Evolutionary conservation across 2,329 filamentous ascomycete genomes (phyloP), one percentile per base, ranked within the genome.

Genomic region (Fusarium napiforme): DNA sequence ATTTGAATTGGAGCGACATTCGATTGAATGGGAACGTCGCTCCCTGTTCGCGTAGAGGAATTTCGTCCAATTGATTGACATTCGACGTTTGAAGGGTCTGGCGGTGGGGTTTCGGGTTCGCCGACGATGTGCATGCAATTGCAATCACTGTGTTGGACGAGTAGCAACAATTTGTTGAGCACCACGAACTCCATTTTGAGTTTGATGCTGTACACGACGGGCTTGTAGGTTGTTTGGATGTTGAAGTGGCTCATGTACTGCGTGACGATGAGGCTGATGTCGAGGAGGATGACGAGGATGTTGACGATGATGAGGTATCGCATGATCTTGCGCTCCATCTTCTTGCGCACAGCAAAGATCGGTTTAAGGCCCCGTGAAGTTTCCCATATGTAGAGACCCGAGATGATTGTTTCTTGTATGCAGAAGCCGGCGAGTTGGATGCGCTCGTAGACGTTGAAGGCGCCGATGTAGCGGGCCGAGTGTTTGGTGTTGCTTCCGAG

Each of bases 111-210:
- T 10, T 60, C 60, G 5, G 71, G 45, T 2, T 72, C 71, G 19
- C 49, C 57, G 16, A 69, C 26, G 9, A 69, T 61, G 16, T 74
- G 63, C 59, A 74, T 65, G 47, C 71, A 74, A 53, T 74, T 74
- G 64, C 71, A 74, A 2, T 72, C 47, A 26, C 57, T 42, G 23
- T 74, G 71, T 12, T 72, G 67, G 2, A 72, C 71, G 4, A 74
- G 45, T 4, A 74, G 7, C 10, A 74, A 15, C n/a, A 74, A 18
- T 19, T 72, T 74, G 9, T 74, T 74, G 1, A 74, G 68, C 16
- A 74, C 71, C 10, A 74, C 64, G 9, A 74, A 74, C 14, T 74
- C 71, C 71, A 74, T 74, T 57, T 74, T 74, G 7, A 74, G 57
- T 43, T 74, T 74, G 32, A 74, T 74, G 64, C 71, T 74, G 59